These are phyloP conservation scores for Colletotrichum trifolii DNA, from an alignment of 2,329 filamentous ascomycete genomes.

Conservation along the genomic window DNA sequence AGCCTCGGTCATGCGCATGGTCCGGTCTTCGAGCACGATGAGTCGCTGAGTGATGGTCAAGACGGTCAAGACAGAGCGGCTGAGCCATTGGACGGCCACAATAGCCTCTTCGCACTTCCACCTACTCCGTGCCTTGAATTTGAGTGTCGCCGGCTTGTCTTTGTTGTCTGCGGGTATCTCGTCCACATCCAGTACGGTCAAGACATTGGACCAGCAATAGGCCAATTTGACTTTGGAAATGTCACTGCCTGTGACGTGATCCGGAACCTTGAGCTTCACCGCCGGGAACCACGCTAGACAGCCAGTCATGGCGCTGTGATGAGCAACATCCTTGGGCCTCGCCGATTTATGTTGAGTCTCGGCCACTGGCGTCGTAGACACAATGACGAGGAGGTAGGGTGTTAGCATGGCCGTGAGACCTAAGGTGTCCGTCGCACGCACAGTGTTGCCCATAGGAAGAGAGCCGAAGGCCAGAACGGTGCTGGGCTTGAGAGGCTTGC, in stretches of 20 bases:
- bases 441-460: conserved; percentile 92
- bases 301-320: conserved; percentile 91
- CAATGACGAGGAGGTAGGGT: conserved; percentile 93
- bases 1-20: conserved; percentile 90
- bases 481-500: conserved; percentile 85
- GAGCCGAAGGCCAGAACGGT: conserved; percentile 93
- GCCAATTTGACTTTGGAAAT: conserved; percentile 87
- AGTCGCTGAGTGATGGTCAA: conserved; percentile 94
- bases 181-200: conserved; percentile 91
- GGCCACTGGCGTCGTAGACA: conserved; percentile 95
- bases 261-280: conserved; percentile 85
- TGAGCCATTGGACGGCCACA: conserved; percentile 96
- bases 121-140: conserved; percentile 84
- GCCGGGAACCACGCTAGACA: conserved; percentile 98
- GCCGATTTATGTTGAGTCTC: conserved; percentile 96
- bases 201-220: conserved; percentile 98
- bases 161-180: conserved; percentile 75
- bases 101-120: conserved; percentile 97
- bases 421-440: conserved; percentile 86
- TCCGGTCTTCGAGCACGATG: conserved; percentile 89
- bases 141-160: conserved; percentile 81
- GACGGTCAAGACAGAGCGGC: conserved; percentile 89
- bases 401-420: conserved; percentile 95
- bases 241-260: conserved; percentile 73
- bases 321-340: conserved; percentile 88